Percentiles rank a stretch among this genome's conserved stretches.
Conservation (phyloP, 257 asterid species). For the Leptodermis oblonga region DNA sequence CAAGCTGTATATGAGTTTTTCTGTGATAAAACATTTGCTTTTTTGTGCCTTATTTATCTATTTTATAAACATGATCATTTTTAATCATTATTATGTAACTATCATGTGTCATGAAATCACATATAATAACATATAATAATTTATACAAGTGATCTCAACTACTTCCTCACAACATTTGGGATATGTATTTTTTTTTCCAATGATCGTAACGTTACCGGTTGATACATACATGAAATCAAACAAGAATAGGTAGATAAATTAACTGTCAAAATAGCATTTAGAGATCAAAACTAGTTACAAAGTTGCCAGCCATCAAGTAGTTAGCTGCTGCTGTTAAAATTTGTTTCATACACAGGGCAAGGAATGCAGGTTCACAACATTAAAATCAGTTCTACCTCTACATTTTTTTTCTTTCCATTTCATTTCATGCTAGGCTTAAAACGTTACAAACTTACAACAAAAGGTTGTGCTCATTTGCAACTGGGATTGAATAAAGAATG, state of each 20-base stretch:
- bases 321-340: conserved; percentile 39
- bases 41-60: no score
- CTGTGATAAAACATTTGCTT: no score
- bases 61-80: no score
- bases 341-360: conserved; percentile 19
- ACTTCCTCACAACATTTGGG: no score
- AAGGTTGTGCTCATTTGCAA: conserved; percentile 28
- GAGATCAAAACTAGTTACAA: conserved; percentile 15
- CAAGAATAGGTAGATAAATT: background rate
- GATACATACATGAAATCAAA: background rate
- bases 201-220: no score
- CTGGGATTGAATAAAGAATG: conserved; percentile 53
- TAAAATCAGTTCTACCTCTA: conserved; percentile 39
- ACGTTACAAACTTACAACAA: conserved; percentile 27
- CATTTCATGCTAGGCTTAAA: conserved; percentile 29
- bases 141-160: no score
- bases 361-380: no score
- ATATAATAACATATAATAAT: no score
- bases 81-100: no score
- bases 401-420: conserved; percentile 9
- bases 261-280: conserved; percentile 11
- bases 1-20: no score
- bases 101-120: no score
- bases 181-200: no score
- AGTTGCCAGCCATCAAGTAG: conserved; percentile 47